Percentiles rank a stretch among this genome's conserved stretches.
phyloP scores from a whole-genome alignment of 2,329 filamentous ascomycete genomes.

The Lasiodiplodia sp. region DNA sequence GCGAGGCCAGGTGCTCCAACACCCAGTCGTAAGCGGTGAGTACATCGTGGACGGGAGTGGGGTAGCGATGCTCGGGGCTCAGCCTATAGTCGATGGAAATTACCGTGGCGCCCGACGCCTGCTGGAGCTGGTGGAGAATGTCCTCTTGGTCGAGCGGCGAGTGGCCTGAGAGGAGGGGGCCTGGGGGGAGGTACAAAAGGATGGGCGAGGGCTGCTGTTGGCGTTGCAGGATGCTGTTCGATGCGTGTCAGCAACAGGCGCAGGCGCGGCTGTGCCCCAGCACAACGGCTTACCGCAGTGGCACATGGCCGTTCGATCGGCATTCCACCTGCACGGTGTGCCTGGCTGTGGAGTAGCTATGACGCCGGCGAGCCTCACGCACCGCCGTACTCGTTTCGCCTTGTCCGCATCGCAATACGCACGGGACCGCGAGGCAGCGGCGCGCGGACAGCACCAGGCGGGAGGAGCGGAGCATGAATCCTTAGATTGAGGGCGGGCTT shows the following conservation, averaged over 20 bases:
- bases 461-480: slow-evolving; percentile 2
- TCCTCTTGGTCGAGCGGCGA: slow-evolving; percentile 35
- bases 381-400: not conserved
- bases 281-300: slow-evolving; percentile 46
- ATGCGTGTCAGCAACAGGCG: slow-evolving; percentile 18
- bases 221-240: slow-evolving; percentile 18
- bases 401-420: not conserved
- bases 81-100: slow-evolving; percentile 57
- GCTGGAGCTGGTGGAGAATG: slow-evolving; percentile 45
- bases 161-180: slow-evolving; percentile 42
- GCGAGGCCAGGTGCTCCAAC: slow-evolving; percentile 44
- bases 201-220: slow-evolving; percentile 38
- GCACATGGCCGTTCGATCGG: slow-evolving; percentile 53
- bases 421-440: not conserved
- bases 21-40: slow-evolving; percentile 58
- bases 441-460: not conserved
- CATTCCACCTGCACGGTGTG: slow-evolving; percentile 47
- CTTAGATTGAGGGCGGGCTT: slow-evolving; percentile 15
- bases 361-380: not conserved
- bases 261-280: not conserved
- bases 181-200: slow-evolving; percentile 54
- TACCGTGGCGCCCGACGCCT: slow-evolving; percentile 48
- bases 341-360: slow-evolving; percentile 36
- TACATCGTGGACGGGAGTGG: slow-evolving; percentile 57
- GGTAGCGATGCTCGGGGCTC: slow-evolving; percentile 47